A percentile compares a stretch with the other conserved stretches of the same genome.
phyloP scores from a whole-genome alignment of 2,329 filamentous ascomycete genomes.

The Acrocalymma vagum region DNA sequence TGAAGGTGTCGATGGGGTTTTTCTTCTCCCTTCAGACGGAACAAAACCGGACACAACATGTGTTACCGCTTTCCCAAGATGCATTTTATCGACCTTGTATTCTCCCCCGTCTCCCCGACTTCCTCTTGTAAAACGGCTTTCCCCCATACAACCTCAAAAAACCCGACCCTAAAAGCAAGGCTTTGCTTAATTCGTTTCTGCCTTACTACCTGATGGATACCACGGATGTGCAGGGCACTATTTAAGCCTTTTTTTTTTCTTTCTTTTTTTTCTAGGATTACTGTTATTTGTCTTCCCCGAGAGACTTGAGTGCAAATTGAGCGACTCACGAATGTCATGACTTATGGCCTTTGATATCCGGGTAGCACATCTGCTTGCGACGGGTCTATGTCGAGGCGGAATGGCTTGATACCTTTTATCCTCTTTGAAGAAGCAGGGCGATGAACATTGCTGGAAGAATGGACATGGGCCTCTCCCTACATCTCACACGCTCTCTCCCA shows the following conservation, averaged over 20 bases:
- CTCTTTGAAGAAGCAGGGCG: slow-evolving; percentile 22
- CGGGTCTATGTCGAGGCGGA: slow-evolving; percentile 29
- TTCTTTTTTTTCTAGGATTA: slow-evolving; percentile 34
- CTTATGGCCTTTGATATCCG: slow-evolving; percentile 51
- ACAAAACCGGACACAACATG: too few species aligned
- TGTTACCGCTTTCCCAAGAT: too few species aligned
- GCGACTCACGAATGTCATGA: slow-evolving; percentile 52
- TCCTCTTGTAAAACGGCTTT: too few species aligned
- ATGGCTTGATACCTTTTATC: slow-evolving; percentile 36
- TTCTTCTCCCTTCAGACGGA: too few species aligned
- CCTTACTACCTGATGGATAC: slow-evolving; percentile 41
- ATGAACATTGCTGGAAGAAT: slow-evolving; percentile 23
- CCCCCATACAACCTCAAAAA: too few species aligned
- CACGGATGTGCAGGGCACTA: slow-evolving; percentile 37
- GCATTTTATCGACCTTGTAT: slow-evolving; percentile 1
- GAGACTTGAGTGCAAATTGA: slow-evolving; percentile 45
- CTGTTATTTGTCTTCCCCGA: slow-evolving; percentile 38
- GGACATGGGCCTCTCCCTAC: slow-evolving; percentile 20
- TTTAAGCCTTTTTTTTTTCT: too few species aligned
- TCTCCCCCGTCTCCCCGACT: too few species aligned
- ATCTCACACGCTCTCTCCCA: slow-evolving; percentile 13
- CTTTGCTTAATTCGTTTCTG: slow-evolving; percentile 41
- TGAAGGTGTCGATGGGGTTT: too few species aligned
- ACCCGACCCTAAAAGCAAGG: slow-evolving; percentile 39
- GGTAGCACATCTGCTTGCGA: slow-evolving; percentile 45